These are phyloP conservation scores for Lasiosphaeria hispida DNA, from an alignment of 495 filamentous ascomycete genomes.

Conservation along the genomic window DNA sequence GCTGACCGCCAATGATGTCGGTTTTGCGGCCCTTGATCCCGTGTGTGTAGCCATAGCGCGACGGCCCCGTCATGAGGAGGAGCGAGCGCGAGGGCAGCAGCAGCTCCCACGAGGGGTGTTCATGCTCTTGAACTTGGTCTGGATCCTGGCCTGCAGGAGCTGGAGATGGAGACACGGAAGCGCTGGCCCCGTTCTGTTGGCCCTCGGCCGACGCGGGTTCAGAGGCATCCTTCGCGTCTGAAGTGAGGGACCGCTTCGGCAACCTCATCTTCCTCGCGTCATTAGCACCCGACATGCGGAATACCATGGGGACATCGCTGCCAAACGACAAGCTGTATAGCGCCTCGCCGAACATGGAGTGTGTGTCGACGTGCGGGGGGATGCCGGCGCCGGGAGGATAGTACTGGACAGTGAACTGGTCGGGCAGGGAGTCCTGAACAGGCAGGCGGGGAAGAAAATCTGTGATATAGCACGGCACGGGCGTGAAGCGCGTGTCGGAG, in stretches of 20 bases:
- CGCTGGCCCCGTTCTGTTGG: background rate
- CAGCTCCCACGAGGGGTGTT: constrained; percentile 24
- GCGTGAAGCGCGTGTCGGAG: constrained; percentile 20
- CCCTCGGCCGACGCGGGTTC: background rate
- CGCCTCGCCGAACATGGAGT: constrained; percentile 34
- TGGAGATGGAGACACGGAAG: too few species aligned
- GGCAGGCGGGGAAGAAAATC: constrained; percentile 26
- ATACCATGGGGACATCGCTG: constrained; percentile 30
- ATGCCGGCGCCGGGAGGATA: constrained; percentile 36
- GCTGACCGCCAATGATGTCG: constrained; percentile 23
- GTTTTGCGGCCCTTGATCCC: constrained; percentile 31
- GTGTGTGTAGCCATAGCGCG: constrained; percentile 33
- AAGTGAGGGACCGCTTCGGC: constrained; percentile 26
- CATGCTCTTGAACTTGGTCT: constrained; percentile 1
- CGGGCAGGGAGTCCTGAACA: constrained; percentile 21
- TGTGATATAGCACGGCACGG: constrained; percentile 28
- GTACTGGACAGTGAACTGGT: constrained; percentile 37
- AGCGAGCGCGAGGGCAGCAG: constrained; percentile 28
- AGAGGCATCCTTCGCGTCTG: background rate
- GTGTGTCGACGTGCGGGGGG: constrained; percentile 35
- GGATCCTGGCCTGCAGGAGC: too few species aligned
- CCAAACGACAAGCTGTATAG: constrained; percentile 32
- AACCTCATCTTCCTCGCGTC: constrained; percentile 33
- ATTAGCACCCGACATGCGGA: constrained; percentile 26
- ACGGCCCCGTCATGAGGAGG: constrained; percentile 29